Base-by-base conservation (phyloP, 371 early-diverging fungal genomes). In the Actinomucor elegans region DNA sequence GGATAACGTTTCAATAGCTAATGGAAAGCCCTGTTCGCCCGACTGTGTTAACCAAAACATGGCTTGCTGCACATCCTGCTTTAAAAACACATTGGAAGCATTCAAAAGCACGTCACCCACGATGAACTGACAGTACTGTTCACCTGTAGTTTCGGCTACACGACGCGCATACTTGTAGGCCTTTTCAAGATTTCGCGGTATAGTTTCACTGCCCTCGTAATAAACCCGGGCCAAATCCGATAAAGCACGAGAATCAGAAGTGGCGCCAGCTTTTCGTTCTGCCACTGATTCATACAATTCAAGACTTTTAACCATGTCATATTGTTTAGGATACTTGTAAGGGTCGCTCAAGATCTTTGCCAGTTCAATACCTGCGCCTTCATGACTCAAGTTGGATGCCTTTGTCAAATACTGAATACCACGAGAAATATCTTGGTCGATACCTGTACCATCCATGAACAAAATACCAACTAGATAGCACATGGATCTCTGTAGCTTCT, bases 41-140 rank as follows among this genome's bases (percentile, higher is more conserved):
- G 73, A 63, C 27, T 77, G 74, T 11, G 66, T 71, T 10, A 77
- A 21, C 77, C 77, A 77, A 61, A 73, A 73, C 1, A 77, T 36
- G 5, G 77, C 69, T 38, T 77, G 70, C 17, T 50, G 64, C 29
- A 63, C 51, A 56, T 73, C 71, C n/a, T 59, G 55, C 20, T 57
- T 50, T 11, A 58, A 50, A 10, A 29, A 9, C 11, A 38, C 31
- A 3, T 9, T 38, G 10, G 27, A 21, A 23, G 49, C 11, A 12
- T 35, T 21, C 5, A 77, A 47, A 15, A 73, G 40, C 1, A 65
- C 52, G 43, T 77, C 77, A 1, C 77, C 77, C 4, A 77, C 73
- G 45, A 77, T 77, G 40, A 69, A 77, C 43, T 77, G 77, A 38
- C 77, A 77, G 31, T 71, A 77, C 31, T 73, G 68, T 34, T 77